A percentile compares a stretch with the other conserved stretches of the same genome.
These are phyloP conservation scores for Mortierella sp. DNA, from an alignment of 371 early-diverging fungal genomes.

Conservation along the genomic window DNA sequence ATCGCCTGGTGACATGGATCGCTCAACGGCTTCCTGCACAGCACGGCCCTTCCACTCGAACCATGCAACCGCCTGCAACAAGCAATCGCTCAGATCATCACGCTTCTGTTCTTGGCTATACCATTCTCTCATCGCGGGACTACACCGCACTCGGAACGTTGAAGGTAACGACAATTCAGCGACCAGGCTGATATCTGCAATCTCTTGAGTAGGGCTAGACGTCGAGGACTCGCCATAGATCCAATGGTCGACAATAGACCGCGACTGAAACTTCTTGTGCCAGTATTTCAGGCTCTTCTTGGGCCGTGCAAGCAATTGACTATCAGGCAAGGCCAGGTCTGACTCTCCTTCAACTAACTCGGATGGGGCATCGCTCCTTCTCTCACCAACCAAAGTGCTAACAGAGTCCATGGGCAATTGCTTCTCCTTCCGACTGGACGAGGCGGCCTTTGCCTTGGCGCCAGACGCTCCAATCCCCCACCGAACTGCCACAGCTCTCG, in stretches of 20 bases:
- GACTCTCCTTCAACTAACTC: neutral
- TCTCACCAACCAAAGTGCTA: neutral
- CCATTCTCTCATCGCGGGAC: conserved; percentile 46
- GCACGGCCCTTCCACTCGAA: conserved; percentile 68
- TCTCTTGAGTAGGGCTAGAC: neutral
- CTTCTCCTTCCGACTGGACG: neutral
- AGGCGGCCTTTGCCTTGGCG: neutral
- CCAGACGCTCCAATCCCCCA: conserved; percentile 43
- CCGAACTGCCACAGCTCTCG: conserved; percentile 37
- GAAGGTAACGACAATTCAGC: neutral
- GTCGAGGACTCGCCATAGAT: conserved; percentile 14
- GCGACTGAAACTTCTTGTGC: conserved; percentile 31
- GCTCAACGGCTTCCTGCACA: conserved; percentile 40
- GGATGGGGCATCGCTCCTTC: neutral
- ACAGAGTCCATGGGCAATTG: neutral
- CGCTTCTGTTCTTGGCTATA: conserved; percentile 71
- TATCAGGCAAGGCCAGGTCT: no score
- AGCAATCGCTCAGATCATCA: conserved; percentile 83
- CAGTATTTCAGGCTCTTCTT: neutral
- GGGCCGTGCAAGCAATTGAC: neutral
- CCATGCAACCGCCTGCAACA: conserved; percentile 81
- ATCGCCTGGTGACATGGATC: neutral
- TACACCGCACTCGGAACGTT: conserved; percentile 35
- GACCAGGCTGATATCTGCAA: neutral
- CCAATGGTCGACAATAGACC: conserved; percentile 60